These are phyloP conservation scores for Petunia secreta DNA, from an alignment of 257 asterid species.

Conservation along the genomic window DNA sequence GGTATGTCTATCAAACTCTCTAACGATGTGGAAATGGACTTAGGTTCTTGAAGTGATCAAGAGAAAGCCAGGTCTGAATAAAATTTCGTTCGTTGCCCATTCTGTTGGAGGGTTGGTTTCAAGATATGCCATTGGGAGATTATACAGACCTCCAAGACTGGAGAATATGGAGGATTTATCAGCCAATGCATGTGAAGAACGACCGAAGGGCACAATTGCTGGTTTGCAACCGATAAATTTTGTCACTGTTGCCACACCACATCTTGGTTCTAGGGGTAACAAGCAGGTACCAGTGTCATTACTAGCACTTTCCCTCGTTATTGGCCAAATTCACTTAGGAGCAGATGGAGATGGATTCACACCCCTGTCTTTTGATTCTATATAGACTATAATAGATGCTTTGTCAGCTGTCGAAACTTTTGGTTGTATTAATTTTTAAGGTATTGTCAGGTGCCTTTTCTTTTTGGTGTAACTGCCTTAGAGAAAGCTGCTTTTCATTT, in stretches of 20 bases:
- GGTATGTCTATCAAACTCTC: slow-evolving; percentile 4
- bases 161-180: slow-evolving; percentile 50
- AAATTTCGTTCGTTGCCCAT: slow-evolving; percentile 93
- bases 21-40: background rate
- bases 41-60: slow-evolving; percentile 83
- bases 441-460: slow-evolving; percentile 87
- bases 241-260: slow-evolving; percentile 92
- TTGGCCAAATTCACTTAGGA: background rate
- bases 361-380: background rate
- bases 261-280: slow-evolving; percentile 97
- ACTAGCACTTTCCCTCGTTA: background rate
- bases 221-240: slow-evolving; percentile 84
- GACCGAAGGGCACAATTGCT: slow-evolving; percentile 72
- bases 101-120: slow-evolving; percentile 99
- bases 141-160: slow-evolving; percentile 55
- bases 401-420: slow-evolving; percentile 8
- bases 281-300: slow-evolving; percentile 64
- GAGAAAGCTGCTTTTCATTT: slow-evolving; percentile 77
- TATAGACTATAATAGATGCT: background rate
- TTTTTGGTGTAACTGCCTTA: slow-evolving; percentile 83
- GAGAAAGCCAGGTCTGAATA: slow-evolving; percentile 66
- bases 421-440: slow-evolving; percentile 1
- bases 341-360: slow-evolving; percentile 2
- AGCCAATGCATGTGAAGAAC: slow-evolving; percentile 41
- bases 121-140: slow-evolving; percentile 86